These are phyloP conservation scores for Solanum microdontum DNA, from an alignment of 257 asterid species.

Conservation along the genomic window DNA sequence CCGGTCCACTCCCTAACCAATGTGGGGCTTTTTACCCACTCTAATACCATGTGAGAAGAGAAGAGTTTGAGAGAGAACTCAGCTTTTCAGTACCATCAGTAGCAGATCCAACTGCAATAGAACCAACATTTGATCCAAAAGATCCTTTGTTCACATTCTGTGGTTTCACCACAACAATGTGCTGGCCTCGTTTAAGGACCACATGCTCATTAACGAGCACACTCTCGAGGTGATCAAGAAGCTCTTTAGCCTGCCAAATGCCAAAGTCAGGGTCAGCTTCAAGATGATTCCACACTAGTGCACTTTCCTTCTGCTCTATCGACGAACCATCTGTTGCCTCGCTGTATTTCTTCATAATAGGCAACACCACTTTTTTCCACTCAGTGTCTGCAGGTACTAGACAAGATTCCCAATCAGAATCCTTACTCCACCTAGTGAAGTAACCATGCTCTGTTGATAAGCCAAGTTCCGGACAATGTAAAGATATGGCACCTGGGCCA, in stretches of 20 bases:
- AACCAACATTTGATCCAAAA: too few species aligned
- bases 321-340: conserved; percentile 87
- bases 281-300: conserved; percentile 86
- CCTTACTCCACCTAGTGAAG: conserved; percentile 54
- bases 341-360: conserved; percentile 68
- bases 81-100: too few species aligned
- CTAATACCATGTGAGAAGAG: too few species aligned
- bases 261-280: conserved; percentile 89
- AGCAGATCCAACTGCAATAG: too few species aligned
- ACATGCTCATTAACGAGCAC: conserved; percentile 85
- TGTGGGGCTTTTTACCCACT: too few species aligned
- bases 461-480: conserved; percentile 49
- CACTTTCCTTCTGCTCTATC: conserved; percentile 82
- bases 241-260: conserved; percentile 79
- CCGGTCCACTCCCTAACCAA: too few species aligned
- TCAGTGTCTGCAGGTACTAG: conserved; percentile 30
- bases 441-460: conserved; percentile 80
- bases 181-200: conserved; percentile 66
- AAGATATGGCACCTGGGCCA: background rate
- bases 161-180: conserved; percentile 85
- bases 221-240: conserved; percentile 80
- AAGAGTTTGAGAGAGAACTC: too few species aligned
- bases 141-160: conserved; percentile 19
- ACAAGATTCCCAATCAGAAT: conserved; percentile 55
- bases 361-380: conserved; percentile 60